Percentiles rank a stretch among this genome's conserved stretches.
Evolutionary conservation across 192 early-diverging fungal genomes (phyloP).

Genomic region (Coemansia sp.): DNA sequence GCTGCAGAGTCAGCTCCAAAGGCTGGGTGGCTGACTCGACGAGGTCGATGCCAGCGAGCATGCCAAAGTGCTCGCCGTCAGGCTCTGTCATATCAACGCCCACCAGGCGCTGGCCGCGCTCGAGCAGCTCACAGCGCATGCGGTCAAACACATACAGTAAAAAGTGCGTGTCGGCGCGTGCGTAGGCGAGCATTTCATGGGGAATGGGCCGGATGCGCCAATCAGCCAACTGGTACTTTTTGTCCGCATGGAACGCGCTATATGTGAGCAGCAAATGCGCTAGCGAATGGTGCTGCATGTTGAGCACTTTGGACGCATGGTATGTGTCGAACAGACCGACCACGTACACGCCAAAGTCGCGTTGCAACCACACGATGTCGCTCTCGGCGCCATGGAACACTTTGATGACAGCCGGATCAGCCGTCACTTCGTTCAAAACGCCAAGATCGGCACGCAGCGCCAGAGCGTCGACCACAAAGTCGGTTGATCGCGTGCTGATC

Average conservation of each 20-base stretch:
- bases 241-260: constrained; percentile 81
- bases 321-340: constrained; percentile 97
- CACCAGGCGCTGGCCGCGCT: constrained; percentile 22
- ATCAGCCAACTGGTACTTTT: constrained; percentile 93
- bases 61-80: constrained; percentile 20
- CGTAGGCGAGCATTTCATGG: constrained; percentile 88
- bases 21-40: constrained; percentile 29
- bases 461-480: constrained; percentile 90
- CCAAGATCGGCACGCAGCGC: constrained; percentile 71
- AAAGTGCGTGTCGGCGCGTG: constrained; percentile 93
- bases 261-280: constrained; percentile 80
- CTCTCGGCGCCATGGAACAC: constrained; percentile 95
- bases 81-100: constrained; percentile 54
- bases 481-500: constrained; percentile 80
- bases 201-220: constrained; percentile 97
- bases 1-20: constrained; percentile 47
- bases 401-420: constrained; percentile 87
- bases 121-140: constrained; percentile 82
- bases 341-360: constrained; percentile 95
- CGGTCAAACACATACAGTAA: constrained; percentile 92
- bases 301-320: constrained; percentile 86
- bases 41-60: constrained; percentile 50
- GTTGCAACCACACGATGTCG: constrained; percentile 96
- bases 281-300: constrained; percentile 75
- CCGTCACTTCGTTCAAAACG: constrained; percentile 80